Conservation (phyloP, 1,284 basidiomycete species). For the Xerocomus amazonicus region DNA sequence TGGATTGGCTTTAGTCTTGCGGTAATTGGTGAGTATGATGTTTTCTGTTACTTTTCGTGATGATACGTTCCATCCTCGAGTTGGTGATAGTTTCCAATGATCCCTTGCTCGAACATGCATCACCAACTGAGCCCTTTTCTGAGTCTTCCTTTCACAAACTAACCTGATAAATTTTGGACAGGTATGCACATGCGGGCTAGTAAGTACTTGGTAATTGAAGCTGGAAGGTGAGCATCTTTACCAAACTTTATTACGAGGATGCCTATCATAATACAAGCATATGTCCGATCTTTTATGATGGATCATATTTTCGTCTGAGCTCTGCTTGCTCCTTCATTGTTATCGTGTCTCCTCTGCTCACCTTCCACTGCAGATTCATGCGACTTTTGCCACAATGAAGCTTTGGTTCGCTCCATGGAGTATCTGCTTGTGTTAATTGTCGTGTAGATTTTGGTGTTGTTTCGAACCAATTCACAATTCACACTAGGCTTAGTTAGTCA, state of each 20-base stretch:
- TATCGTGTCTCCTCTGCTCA: too few relatives aligned
- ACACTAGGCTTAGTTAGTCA: too few relatives aligned
- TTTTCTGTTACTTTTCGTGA: constrained; percentile 35
- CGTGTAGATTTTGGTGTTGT: too few relatives aligned
- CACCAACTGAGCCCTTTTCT: constrained; percentile 61
- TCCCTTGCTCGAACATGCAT: constrained; percentile 76
- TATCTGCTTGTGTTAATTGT: too few relatives aligned
- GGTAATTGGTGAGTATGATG: constrained; percentile 19
- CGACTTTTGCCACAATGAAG: too few relatives aligned
- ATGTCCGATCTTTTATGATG: constrained; percentile 53
- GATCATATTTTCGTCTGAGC: constrained; percentile 35
- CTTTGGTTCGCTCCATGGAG: too few relatives aligned
- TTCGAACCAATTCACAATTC: too few relatives aligned
- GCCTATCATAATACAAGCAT: constrained; percentile 49
- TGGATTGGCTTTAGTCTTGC: too few relatives aligned
- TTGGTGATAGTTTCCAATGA: constrained; percentile 63
- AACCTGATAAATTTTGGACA: neutral
- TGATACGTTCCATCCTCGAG: constrained; percentile 66
- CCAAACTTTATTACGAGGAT: constrained; percentile 33
- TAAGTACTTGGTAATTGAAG: neutral
- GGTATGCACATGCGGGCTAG: neutral
- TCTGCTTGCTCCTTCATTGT: too few relatives aligned
- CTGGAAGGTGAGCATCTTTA: constrained; percentile 12
- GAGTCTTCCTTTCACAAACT: constrained; percentile 8
- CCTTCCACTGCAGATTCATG: too few relatives aligned